Percentiles rank a stretch among this genome's conserved stretches.
These are phyloP conservation scores for Chaetothyriales sp. DNA, from an alignment of 2,329 filamentous ascomycete genomes.

Conservation along the genomic window DNA sequence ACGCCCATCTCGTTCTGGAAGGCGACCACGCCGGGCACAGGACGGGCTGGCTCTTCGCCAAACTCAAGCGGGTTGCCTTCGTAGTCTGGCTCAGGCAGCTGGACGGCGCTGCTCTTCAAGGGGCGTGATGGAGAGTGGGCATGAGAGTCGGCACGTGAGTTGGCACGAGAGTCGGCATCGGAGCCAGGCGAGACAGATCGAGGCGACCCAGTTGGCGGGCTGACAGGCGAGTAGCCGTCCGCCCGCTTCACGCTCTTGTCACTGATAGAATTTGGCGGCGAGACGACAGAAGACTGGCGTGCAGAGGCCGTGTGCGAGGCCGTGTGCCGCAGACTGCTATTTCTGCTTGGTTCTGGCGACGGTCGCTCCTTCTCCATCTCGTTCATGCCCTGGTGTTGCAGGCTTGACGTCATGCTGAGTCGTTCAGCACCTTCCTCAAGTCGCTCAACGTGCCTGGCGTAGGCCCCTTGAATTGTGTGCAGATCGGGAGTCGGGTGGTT, in stretches of 20 bases:
- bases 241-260: conserved; percentile 24
- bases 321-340: conserved; percentile 5
- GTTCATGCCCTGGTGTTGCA: conserved; percentile 28
- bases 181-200: conserved; percentile 22
- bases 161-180: conserved; percentile 20
- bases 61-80: conserved; percentile 18
- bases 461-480: conserved; percentile 36
- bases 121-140: conserved; percentile 23
- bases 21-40: conserved; percentile 10
- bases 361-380: conserved; percentile 25
- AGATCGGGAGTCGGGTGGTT: conserved; percentile 35
- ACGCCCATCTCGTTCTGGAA: not conserved
- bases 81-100: conserved; percentile 26
- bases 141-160: conserved; percentile 16
- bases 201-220: conserved; percentile 29
- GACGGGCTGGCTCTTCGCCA: conserved; percentile 11
- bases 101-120: conserved; percentile 24
- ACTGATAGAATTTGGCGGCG: conserved; percentile 28
- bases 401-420: conserved; percentile 33
- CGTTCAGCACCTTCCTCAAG: conserved; percentile 35
- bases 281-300: conserved; percentile 24
- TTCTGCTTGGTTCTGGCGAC: conserved; percentile 21
- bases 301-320: conserved; percentile 8
- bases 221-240: conserved; percentile 28
- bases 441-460: conserved; percentile 34